phyloP scores from a whole-genome alignment of 23 red algal genomes.

The Chondrus crispus region DNA sequence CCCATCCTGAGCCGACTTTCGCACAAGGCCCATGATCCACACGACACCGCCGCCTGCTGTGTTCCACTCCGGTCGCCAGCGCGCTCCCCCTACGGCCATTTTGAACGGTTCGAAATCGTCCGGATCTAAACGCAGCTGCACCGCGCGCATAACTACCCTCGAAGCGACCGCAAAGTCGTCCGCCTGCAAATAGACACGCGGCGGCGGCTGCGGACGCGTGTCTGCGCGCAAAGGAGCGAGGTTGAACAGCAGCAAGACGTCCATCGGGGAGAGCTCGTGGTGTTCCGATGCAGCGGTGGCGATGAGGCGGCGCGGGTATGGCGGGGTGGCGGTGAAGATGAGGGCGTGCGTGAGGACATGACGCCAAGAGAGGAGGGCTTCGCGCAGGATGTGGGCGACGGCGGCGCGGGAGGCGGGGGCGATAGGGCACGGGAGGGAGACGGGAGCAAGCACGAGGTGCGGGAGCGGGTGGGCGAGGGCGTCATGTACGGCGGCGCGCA shows the following conservation, averaged over 20 bases:
- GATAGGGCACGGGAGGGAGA: slow-evolving; percentile 1
- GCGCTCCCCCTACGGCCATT: slow-evolving; percentile 21
- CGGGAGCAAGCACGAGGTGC: slow-evolving; percentile 7
- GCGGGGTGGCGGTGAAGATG: slow-evolving; percentile 44
- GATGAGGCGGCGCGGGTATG: slow-evolving; percentile 40
- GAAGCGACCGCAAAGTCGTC: background rate
- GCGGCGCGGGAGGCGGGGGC: slow-evolving; percentile 4
- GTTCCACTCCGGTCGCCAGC: slow-evolving; percentile 62
- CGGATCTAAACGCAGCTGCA: slow-evolving; percentile 42
- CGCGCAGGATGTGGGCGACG: background rate
- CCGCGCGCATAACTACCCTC: background rate
- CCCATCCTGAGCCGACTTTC: background rate
- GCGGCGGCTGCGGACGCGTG: background rate
- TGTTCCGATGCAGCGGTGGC: background rate
- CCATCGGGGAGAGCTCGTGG: slow-evolving; percentile 19
- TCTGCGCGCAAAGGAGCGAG: background rate
- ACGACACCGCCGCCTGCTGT: slow-evolving; percentile 12
- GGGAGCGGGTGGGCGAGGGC: slow-evolving; percentile 55
- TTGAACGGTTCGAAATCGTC: slow-evolving; percentile 54
- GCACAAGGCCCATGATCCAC: slow-evolving; percentile 26
- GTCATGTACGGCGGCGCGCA: background rate
- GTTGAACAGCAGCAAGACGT: slow-evolving; percentile 17
- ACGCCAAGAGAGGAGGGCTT: background rate
- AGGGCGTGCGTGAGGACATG: slow-evolving; percentile 13
- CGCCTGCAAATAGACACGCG: slow-evolving; percentile 20